phyloP scores from a whole-genome alignment of 169 alveolate species.

The Eimeria brunetti region DNA sequence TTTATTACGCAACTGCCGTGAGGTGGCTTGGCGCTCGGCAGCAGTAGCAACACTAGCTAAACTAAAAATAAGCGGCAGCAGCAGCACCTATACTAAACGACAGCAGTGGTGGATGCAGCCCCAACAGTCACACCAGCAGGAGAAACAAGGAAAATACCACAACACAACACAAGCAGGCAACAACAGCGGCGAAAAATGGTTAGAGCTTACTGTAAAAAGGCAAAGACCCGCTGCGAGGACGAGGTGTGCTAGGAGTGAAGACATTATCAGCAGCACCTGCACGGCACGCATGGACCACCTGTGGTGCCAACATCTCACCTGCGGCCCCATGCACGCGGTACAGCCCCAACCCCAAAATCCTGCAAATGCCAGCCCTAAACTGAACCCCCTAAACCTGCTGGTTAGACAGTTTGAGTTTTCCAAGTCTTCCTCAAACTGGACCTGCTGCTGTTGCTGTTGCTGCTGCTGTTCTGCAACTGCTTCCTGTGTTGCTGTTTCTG shows the following conservation, averaged over 20 bases:
- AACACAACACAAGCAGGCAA: neutral
- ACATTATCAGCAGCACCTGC: slow-evolving; percentile 49
- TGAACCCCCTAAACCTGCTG: neutral
- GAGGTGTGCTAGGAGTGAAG: slow-evolving; percentile 32
- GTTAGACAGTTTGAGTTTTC: neutral
- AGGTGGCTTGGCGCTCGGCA: neutral
- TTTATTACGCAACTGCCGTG: neutral
- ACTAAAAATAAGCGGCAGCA: neutral
- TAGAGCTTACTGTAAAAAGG: slow-evolving; percentile 20
- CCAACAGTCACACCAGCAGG: neutral
- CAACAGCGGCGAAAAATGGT: neutral
- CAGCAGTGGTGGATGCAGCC: neutral
- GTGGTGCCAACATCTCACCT: neutral
- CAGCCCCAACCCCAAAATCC: neutral
- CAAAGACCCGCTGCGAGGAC: slow-evolving; percentile 59
- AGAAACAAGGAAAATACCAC: neutral
- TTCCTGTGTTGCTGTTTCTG: neutral
- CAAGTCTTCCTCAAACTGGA: neutral
- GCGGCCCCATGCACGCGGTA: neutral
- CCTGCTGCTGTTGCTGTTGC: neutral
- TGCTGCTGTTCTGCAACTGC: neutral
- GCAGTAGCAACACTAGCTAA: neutral
- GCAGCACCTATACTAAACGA: neutral
- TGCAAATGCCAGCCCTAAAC: neutral
- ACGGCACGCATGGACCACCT: neutral